Conservation (phyloP, 1,284 basidiomycete species). For the Nidula niveotomentosa region DNA sequence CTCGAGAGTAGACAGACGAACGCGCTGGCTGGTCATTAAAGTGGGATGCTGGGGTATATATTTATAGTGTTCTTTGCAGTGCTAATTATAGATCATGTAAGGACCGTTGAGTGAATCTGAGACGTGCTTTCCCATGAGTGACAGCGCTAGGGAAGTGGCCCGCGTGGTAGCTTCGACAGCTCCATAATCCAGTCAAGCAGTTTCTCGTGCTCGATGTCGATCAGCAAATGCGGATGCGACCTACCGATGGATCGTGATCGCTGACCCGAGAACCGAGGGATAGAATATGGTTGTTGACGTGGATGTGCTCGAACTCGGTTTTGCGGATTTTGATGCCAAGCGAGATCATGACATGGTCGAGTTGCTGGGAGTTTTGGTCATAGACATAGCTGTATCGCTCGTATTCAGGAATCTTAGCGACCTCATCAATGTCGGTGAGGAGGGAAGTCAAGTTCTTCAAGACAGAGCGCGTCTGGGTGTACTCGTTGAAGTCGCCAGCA, state of each 20-base stretch:
- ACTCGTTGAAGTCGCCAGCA: slow-evolving; percentile 69
- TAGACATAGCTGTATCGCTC: slow-evolving; percentile 66
- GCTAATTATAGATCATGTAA: neutral
- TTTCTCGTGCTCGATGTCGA: neutral
- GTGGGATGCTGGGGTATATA: neutral
- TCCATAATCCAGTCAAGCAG: too few species aligned
- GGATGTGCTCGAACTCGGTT: slow-evolving; percentile 53
- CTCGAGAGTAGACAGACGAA: neutral
- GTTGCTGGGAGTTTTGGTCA: slow-evolving; percentile 57
- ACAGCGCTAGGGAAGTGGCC: neutral
- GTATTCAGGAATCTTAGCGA: slow-evolving; percentile 40
- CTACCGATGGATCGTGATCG: slow-evolving; percentile 63
- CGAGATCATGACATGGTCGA: slow-evolving; percentile 60
- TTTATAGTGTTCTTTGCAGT: neutral
- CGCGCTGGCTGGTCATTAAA: neutral
- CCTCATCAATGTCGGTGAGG: slow-evolving; percentile 50
- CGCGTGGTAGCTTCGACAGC: neutral
- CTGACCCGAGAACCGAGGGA: slow-evolving; percentile 40
- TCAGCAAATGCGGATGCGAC: slow-evolving; percentile 45
- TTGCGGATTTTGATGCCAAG: slow-evolving; percentile 39
- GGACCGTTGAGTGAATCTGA: neutral
- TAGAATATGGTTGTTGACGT: slow-evolving; percentile 58
- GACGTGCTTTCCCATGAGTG: neutral
- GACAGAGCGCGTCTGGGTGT: slow-evolving; percentile 49
- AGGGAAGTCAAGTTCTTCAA: slow-evolving; percentile 46